Evolutionary conservation across 1,284 basidiomycete species (phyloP), one percentile per base, ranked within the genome.

Genomic region (Ustilago trichophora): DNA sequence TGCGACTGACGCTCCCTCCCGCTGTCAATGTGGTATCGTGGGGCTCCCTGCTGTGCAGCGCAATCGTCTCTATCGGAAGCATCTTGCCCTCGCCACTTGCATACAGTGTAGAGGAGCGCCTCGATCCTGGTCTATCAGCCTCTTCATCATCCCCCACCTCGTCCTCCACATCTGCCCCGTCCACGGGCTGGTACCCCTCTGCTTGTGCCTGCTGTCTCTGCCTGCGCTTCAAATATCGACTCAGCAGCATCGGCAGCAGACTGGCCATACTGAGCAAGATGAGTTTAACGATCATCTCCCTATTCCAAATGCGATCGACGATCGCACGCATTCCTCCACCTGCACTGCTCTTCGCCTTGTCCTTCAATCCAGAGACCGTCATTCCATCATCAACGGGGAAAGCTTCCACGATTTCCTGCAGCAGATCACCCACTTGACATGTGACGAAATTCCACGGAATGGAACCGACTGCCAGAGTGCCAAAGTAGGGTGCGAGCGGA

Each of bases 391-490:
- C 47, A 6, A 46, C 37, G 11, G 67, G 73, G 0, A 79, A 33
- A 1, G 75, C 76, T 15, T 72, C 56, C 22, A 75, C 74, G 33
- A 79, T 67, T 33, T 80, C 76, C 31, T 76, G 71, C 24, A 80
- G 45, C 25, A 80, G 24, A 34, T 80, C 79, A 27, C 79, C 79
- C 22, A 78, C 60, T 55, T 79, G 77, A 19, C 72, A 72, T 1
- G 79, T 81, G 48, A 75, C 73, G 54, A 76, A 75, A 64, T 81
- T 81, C 79, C 79, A 81, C 8, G 78, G 77, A 11, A 80, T 55
- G 18, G 72, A 75, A 2, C 79, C 79, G 12, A 80, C 33, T 8
- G 55, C 75, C 6, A 81, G 51, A 6, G 79, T 80, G 9, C 52
- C 68, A 2, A 63, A 64, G 45, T 76, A 81, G 6, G 79, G 79